These are phyloP conservation scores for Parathielavia appendiculata DNA, from an alignment of 495 filamentous ascomycete genomes.

Conservation along the genomic window DNA sequence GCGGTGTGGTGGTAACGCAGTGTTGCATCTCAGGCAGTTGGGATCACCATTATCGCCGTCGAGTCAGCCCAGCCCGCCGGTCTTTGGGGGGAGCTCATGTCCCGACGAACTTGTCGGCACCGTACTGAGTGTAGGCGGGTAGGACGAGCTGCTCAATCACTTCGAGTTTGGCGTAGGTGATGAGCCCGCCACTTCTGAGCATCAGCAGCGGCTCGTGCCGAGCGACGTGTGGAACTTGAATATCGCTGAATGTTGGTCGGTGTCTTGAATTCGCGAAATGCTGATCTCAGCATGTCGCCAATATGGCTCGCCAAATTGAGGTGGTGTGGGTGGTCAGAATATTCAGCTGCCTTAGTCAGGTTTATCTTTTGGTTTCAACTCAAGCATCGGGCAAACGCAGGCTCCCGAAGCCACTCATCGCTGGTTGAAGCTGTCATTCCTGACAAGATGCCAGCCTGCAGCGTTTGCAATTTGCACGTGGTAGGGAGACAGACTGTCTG, in stretches of 20 bases:
- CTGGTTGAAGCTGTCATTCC: neutral
- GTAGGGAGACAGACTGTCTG: neutral
- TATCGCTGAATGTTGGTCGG: too few species aligned
- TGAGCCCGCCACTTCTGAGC: neutral
- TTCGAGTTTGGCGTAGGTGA: neutral
- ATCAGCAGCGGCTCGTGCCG: neutral
- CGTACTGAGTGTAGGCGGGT: too few species aligned
- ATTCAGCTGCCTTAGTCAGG: slow-evolving; percentile 8
- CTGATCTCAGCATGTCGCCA: slow-evolving; percentile 4
- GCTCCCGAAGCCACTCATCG: slow-evolving; percentile 7
- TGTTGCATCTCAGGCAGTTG: neutral
- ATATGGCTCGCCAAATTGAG: slow-evolving; percentile 5
- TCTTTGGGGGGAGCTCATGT: neutral
- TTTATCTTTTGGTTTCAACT: neutral
- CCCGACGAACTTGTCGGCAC: neutral
- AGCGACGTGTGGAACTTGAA: neutral
- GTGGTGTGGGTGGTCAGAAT: slow-evolving; percentile 14
- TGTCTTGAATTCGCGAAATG: too few species aligned
- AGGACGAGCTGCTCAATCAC: neutral
- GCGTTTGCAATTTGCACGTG: slow-evolving; percentile 6
- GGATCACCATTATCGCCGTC: neutral
- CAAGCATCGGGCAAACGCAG: neutral
- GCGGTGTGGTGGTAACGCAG: slow-evolving; percentile 3
- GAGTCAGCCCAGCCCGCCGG: neutral
- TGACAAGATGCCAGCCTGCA: slow-evolving; percentile 10